These are phyloP conservation scores for Oryza glumipatula DNA, from an alignment of 176 grass and related monocot species.

Conservation along the genomic window DNA sequence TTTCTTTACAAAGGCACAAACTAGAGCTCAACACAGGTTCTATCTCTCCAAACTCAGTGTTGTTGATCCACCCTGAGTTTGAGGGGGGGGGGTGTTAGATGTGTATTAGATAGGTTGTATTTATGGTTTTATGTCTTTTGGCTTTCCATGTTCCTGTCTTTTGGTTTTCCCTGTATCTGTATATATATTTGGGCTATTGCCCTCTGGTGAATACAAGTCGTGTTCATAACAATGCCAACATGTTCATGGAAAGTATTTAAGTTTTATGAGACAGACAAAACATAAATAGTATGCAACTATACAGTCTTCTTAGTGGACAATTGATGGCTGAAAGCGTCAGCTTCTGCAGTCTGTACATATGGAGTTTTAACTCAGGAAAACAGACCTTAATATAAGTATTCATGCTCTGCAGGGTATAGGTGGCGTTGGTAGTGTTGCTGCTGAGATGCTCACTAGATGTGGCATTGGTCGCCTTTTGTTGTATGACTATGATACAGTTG, in stretches of 20 bases:
- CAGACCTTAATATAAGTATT: slow-evolving; percentile 3
- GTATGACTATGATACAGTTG: slow-evolving; percentile 97
- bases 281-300: not conserved
- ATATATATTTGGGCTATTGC: no score
- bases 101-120: no score
- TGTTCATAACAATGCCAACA: not conserved
- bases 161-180: no score
- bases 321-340: not conserved
- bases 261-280: slow-evolving; percentile 18
- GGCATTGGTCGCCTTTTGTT: slow-evolving; percentile 93
- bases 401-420: slow-evolving; percentile 74
- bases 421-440: slow-evolving; percentile 94
- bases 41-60: no score
- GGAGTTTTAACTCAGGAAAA: not conserved
- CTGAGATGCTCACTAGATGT: slow-evolving; percentile 97
- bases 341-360: not conserved
- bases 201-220: no score
- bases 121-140: no score
- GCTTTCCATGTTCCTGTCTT: no score
- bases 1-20: no score
- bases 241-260: not conserved
- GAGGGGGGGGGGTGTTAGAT: no score
- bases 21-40: no score
- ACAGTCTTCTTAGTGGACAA: not conserved
- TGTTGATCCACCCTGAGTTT: no score